Evolutionary conservation across 164 flowering plant species (phyloP), one percentile per base, ranked within the genome.

Genomic region (Cinnamomum chago): DNA sequence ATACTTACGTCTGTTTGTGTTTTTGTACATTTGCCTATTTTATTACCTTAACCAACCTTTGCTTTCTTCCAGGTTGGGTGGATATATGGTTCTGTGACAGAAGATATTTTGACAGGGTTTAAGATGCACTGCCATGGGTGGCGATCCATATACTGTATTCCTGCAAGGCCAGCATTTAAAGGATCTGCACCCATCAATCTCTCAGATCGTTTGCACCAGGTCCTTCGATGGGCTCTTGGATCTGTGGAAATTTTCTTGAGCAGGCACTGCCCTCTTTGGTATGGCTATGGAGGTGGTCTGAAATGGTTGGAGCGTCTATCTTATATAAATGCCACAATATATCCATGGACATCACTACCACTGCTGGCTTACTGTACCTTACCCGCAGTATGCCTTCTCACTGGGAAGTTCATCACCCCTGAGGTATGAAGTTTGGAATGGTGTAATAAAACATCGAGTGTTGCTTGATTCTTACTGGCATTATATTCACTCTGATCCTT

Each of bases 51-150:
- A 17, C 24, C 58, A 35, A 3, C 11, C 67, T 52, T 51, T 7
- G 3, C 10, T 23, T 17, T 30, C 11, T 50, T 70, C 70, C 76
- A 87, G 90, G 84, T 90, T 76, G 98, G 98, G 3, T 94, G 97
- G 98, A 92, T 92, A 67, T 94, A 91, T 65, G 96, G 98, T 64
- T 94, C 97, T 5, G 89, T 92, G 76, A 90, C 97, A 60, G 97
- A 90, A 75, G 98, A 93, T 80, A 92, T 92, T 77, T 76, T 93
- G 55, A 92, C 97, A 20, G 97, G 98, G 1, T 92, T 93, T 81
- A 92, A 93, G 84, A 90, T 93, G 93, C 97, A 93, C 78, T 89
- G 95, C 76, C 97, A 94, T n/a, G 98, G 98, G 9, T 94, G 98
- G 98, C 87, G 93, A 79, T 92, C 97, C 0, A 86, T 92, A 15